Conservation (phyloP, 2,329 filamentous ascomycete species). For the Trichoderma brevicompactum region DNA sequence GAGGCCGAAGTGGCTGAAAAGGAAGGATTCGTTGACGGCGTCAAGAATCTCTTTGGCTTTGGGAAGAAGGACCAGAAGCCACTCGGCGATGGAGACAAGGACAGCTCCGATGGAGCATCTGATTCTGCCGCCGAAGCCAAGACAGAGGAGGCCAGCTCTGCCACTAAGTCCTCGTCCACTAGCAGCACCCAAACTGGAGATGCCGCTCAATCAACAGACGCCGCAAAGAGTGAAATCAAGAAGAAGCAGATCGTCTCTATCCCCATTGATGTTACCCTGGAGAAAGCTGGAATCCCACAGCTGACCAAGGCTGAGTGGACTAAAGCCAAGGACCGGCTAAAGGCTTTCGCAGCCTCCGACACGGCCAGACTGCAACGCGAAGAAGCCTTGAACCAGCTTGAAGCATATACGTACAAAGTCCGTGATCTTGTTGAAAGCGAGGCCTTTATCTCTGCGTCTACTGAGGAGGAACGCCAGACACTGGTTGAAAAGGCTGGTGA, state of each 20-base stretch:
- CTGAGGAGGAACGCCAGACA: slow-evolving; percentile 65
- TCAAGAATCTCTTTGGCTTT: slow-evolving; percentile 96
- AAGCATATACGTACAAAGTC: slow-evolving; percentile 87
- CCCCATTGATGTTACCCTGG: slow-evolving; percentile 54
- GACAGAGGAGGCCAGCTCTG: slow-evolving; percentile 47
- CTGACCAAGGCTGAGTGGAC: slow-evolving; percentile 55
- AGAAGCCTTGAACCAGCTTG: slow-evolving; percentile 89
- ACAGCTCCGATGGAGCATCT: slow-evolving; percentile 43
- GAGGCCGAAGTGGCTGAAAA: slow-evolving; percentile 75
- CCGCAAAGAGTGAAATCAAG: slow-evolving; percentile 58
- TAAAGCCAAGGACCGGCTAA: slow-evolving; percentile 69
- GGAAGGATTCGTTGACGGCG: slow-evolving; percentile 84
- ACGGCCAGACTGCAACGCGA: slow-evolving; percentile 75
- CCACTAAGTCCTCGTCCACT: slow-evolving; percentile 37
- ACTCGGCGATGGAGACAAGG: slow-evolving; percentile 67
- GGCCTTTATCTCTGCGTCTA: slow-evolving; percentile 73
- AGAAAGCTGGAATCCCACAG: slow-evolving; percentile 55
- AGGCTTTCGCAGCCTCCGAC: slow-evolving; percentile 86
- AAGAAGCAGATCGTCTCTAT: slow-evolving; percentile 64
- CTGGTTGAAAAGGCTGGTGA: slow-evolving; percentile 70
- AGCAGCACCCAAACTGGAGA: slow-evolving; percentile 48
- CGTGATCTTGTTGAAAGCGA: slow-evolving; percentile 81
- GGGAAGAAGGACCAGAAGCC: slow-evolving; percentile 85
- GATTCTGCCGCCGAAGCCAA: slow-evolving; percentile 46
- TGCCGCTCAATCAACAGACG: slow-evolving; percentile 48